Conservation (phyloP, 495 filamentous ascomycete genomes). For the Umbilicaria muhlenbergii region DNA sequence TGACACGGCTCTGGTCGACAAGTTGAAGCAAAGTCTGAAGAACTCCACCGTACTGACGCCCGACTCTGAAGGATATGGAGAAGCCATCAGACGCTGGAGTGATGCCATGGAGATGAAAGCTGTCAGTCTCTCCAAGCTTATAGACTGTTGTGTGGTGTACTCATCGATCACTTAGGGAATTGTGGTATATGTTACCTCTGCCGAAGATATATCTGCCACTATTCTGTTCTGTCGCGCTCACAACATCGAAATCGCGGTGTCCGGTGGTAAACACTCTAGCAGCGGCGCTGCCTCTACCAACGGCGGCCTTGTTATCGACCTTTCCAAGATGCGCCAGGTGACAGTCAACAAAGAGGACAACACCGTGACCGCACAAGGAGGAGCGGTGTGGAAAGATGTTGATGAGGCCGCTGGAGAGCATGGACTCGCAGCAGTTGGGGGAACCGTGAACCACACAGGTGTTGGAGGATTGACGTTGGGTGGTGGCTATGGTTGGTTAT, state of each 20-base stretch:
- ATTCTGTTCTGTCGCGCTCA: slow-evolving; percentile 18
- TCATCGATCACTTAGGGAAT: not conserved
- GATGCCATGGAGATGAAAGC: not conserved
- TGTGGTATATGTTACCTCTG: not conserved
- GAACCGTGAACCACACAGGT: slow-evolving; percentile 43
- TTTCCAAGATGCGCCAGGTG: slow-evolving; percentile 34
- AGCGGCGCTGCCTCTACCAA: slow-evolving; percentile 30
- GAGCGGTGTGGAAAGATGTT: slow-evolving; percentile 39
- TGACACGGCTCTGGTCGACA: not conserved
- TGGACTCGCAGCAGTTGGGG: slow-evolving; percentile 40
- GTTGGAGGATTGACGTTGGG: slow-evolving; percentile 43
- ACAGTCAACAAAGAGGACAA: slow-evolving; percentile 25
- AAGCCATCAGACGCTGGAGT: not conserved
- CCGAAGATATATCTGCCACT: slow-evolving; percentile 2
- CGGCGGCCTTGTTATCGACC: slow-evolving; percentile 40
- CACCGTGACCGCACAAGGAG: slow-evolving; percentile 35
- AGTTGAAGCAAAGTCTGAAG: not conserved
- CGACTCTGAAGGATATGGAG: not conserved
- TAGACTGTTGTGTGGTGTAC: too few species aligned
- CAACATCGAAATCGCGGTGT: slow-evolving; percentile 30
- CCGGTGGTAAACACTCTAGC: slow-evolving; percentile 38
- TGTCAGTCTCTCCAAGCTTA: not conserved
- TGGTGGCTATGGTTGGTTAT: slow-evolving; percentile 40
- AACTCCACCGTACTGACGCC: not conserved
- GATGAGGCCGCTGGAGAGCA: slow-evolving; percentile 31